Conservation (phyloP, 78 protist genomes). For the Neovahlkampfia damariscottae region DNA sequence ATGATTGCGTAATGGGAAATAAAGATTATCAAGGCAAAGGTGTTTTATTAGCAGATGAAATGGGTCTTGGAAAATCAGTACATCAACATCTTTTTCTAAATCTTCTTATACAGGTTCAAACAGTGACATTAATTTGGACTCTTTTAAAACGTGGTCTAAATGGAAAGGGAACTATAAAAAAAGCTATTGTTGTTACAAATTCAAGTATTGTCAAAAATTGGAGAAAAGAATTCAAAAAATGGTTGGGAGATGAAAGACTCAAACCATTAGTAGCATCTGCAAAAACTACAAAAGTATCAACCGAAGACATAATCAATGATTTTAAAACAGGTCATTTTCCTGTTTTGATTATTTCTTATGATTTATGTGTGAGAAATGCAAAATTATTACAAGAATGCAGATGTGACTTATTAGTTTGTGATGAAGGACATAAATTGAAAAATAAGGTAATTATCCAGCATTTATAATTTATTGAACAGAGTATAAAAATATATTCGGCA, state of each 20-base stretch:
- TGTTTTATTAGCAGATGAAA: constrained; percentile 27
- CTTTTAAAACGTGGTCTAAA: constrained; percentile 8
- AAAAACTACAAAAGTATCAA: neutral
- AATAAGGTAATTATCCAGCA: too few relatives aligned
- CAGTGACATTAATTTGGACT: constrained; percentile 15
- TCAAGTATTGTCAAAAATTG: constrained; percentile 24
- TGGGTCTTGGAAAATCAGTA: constrained; percentile 36
- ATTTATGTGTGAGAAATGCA: neutral
- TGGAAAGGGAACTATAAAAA: neutral
- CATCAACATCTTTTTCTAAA: too few relatives aligned
- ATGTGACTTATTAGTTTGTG: constrained; percentile 18
- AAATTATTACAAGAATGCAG: neutral
- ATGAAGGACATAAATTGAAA: constrained; percentile 45
- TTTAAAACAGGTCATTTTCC: constrained; percentile 5
- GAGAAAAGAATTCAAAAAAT: constrained; percentile 27
- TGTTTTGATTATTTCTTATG: constrained; percentile 32
- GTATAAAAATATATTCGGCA: constrained; percentile 5
- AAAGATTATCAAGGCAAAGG: constrained; percentile 2
- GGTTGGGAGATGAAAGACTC: constrained; percentile 8
- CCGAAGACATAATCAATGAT: neutral
- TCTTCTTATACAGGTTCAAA: too few relatives aligned
- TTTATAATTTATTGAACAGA: too few relatives aligned
- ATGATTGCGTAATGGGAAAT: constrained; percentile 26
- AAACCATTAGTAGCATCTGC: constrained; percentile 11
- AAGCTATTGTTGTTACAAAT: constrained; percentile 25